These are phyloP conservation scores for Blastobotrys serpentis DNA, from an alignment of 1,139 yeast genomes.

Conservation along the genomic window DNA sequence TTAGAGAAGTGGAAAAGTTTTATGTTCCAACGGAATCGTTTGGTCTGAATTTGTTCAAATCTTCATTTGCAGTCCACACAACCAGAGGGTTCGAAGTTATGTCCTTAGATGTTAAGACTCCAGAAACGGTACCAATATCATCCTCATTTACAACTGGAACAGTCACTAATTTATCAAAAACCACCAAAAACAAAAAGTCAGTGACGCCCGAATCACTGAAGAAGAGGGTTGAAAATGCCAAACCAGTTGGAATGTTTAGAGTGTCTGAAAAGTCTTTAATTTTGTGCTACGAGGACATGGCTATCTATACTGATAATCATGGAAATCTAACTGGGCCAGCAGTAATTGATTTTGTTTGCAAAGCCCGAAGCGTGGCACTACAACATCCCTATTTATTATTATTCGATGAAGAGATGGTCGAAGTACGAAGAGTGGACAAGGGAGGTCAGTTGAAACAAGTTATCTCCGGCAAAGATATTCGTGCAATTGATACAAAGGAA, in stretches of 20 bases:
- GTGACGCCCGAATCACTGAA: constrained; percentile 26
- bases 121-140: constrained; percentile 55
- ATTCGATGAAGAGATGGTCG: constrained; percentile 67
- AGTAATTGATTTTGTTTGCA: constrained; percentile 61
- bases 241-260: constrained; percentile 65
- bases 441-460: constrained; percentile 63
- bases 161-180: constrained; percentile 21
- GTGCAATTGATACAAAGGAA: constrained; percentile 47
- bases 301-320: constrained; percentile 63
- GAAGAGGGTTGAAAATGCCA: constrained; percentile 31
- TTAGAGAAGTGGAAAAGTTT: constrained; percentile 40
- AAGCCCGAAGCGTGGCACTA: constrained; percentile 57
- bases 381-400: constrained; percentile 59
- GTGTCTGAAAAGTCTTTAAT: constrained; percentile 56
- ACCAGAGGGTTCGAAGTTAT: constrained; percentile 67
- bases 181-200: constrained; percentile 9
- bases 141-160: constrained; percentile 28
- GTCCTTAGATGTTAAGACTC: constrained; percentile 57
- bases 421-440: constrained; percentile 54
- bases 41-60: constrained; percentile 43
- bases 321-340: constrained; percentile 62
- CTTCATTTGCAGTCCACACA: constrained; percentile 60
- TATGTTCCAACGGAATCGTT: constrained; percentile 35
- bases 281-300: constrained; percentile 71
- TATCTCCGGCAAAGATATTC: constrained; percentile 62